Evolutionary conservation across 2,329 filamentous ascomycete genomes (phyloP).

Genomic region (Pseudocercospora fuligena): DNA sequence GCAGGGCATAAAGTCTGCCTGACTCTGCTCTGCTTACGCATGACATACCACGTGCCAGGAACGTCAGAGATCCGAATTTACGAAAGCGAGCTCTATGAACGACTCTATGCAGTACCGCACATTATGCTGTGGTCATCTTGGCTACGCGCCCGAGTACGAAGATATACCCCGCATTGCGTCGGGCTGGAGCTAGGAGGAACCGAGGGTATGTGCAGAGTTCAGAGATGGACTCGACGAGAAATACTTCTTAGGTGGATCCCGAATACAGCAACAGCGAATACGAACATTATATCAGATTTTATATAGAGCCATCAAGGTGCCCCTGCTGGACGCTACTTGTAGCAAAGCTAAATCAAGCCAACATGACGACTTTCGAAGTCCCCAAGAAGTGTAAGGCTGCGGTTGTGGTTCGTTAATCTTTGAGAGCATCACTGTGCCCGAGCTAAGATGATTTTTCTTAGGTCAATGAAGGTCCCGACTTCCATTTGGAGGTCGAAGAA

Average conservation of each 20-base stretch:
- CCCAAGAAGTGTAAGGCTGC: conserved; percentile 57
- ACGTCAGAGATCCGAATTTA: neutral
- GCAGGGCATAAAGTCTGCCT: too few species aligned
- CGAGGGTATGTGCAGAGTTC: neutral
- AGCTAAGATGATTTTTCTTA: conserved; percentile 36
- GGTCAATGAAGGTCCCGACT: conserved; percentile 56
- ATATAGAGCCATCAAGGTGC: conserved; percentile 9
- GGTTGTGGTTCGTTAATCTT: conserved; percentile 42
- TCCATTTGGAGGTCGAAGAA: conserved; percentile 52
- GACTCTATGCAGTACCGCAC: neutral
- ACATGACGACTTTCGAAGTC: conserved; percentile 39
- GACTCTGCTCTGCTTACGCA: too few species aligned
- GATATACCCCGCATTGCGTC: neutral
- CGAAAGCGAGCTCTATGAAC: neutral
- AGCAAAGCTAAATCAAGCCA: too few species aligned
- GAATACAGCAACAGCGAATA: neutral
- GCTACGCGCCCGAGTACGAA: neutral
- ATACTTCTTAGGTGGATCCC: neutral
- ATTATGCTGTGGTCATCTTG: neutral
- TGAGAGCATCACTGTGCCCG: neutral
- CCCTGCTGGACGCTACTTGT: too few species aligned
- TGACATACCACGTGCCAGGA: too few species aligned
- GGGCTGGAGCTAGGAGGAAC: neutral
- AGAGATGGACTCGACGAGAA: neutral
- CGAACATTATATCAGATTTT: neutral